Percentiles rank a stretch among this genome's conserved stretches.
phyloP scores from a whole-genome alignment of 2,329 filamentous ascomycete genomes.

The Talaromyces sp. region DNA sequence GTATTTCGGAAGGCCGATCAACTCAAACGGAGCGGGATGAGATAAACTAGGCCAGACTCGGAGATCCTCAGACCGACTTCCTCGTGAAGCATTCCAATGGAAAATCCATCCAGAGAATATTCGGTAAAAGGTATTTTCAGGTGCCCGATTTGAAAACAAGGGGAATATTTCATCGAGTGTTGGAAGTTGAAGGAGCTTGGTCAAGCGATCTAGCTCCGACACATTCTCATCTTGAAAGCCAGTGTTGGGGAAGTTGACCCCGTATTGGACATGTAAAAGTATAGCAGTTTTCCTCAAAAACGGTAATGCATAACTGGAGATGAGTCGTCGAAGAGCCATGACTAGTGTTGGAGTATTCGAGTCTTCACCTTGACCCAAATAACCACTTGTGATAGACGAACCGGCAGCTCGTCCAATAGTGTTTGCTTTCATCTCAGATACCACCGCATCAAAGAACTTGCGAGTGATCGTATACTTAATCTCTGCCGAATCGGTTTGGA shows the following conservation, averaged over 20 bases:
- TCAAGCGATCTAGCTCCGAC: conserved; percentile 77
- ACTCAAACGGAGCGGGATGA: conserved; percentile 89
- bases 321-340: conserved; percentile 35
- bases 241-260: conserved; percentile 76
- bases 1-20: conserved; percentile 85
- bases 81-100: conserved; percentile 35
- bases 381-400: conserved; percentile 34
- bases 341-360: conserved; percentile 30
- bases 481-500: conserved; percentile 25
- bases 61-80: conserved; percentile 29
- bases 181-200: conserved; percentile 68
- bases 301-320: conserved; percentile 77
- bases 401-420: conserved; percentile 32
- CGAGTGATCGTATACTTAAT: conserved; percentile 27
- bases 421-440: conserved; percentile 33
- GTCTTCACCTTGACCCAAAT: conserved; percentile 34
- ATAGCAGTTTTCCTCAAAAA: conserved; percentile 84
- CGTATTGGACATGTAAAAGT: conserved; percentile 80
- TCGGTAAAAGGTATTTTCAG: conserved; percentile 41
- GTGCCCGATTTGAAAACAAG: conserved; percentile 44
- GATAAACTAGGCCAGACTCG: conserved; percentile 50
- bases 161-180: conserved; percentile 72
- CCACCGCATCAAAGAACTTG: conserved; percentile 36
- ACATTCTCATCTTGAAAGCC: conserved; percentile 59
- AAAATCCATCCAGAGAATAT: conserved; percentile 68